Evolutionary conservation across 2,329 filamentous ascomycete genomes (phyloP).

Genomic region (Byssoonygena ceratinophila): DNA sequence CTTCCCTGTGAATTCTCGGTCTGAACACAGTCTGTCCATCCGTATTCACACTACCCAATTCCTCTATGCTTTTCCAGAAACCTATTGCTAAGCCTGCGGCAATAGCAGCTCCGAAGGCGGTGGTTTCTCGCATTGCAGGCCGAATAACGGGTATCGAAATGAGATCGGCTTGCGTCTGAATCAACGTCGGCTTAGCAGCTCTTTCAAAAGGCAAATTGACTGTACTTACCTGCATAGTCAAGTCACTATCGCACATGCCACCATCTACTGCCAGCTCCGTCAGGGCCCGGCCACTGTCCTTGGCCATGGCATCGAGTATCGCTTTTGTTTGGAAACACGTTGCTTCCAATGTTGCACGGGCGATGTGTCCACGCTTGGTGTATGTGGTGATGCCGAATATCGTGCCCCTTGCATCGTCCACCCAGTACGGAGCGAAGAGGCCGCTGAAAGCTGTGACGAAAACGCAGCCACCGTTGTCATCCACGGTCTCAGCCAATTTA

Average conservation of each 20-base stretch:
- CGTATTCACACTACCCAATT: slow-evolving; percentile 63
- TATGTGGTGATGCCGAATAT: slow-evolving; percentile 76
- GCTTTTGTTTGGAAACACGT: slow-evolving; percentile 89
- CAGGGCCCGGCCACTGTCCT: slow-evolving; percentile 67
- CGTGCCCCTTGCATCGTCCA: slow-evolving; percentile 81
- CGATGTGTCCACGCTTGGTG: slow-evolving; percentile 76
- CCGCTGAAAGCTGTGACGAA: slow-evolving; percentile 88
- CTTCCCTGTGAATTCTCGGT: slow-evolving; percentile 51
- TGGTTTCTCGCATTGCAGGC: slow-evolving; percentile 83
- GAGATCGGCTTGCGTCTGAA: slow-evolving; percentile 69
- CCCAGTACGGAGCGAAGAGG: slow-evolving; percentile 89
- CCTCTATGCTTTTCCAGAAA: slow-evolving; percentile 65
- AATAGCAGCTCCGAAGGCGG: slow-evolving; percentile 77
- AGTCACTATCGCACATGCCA: slow-evolving; percentile 77
- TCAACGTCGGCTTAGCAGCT: not conserved
- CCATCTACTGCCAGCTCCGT: slow-evolving; percentile 73
- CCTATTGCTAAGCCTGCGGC: slow-evolving; percentile 73
- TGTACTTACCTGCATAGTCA: slow-evolving; percentile 64
- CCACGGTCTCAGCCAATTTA: slow-evolving; percentile 52
- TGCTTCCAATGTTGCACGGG: slow-evolving; percentile 78
- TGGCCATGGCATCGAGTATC: slow-evolving; percentile 83
- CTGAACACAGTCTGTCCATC: slow-evolving; percentile 59
- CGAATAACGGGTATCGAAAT: slow-evolving; percentile 74
- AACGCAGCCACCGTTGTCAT: slow-evolving; percentile 72
- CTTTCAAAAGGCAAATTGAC: not conserved